phyloP scores from a whole-genome alignment of 306 rosid species.

The Urtica urens region DNA sequence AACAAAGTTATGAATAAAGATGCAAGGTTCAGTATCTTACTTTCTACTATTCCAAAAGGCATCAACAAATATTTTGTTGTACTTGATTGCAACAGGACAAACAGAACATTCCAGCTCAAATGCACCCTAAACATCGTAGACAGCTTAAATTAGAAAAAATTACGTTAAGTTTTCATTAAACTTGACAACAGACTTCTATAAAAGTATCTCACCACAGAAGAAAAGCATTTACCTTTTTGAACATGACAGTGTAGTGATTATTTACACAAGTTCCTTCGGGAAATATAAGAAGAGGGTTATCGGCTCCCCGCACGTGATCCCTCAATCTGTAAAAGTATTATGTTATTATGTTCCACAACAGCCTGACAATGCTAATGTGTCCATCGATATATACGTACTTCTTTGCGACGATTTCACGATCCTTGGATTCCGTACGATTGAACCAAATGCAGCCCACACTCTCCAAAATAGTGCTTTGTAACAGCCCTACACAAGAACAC shows the following conservation, averaged over 20 bases:
- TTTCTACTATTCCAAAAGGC: slow-evolving; percentile 98
- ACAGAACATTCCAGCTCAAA: slow-evolving; percentile 93
- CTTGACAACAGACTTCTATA: not conserved
- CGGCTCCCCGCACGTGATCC: slow-evolving; percentile 77
- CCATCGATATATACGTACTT: slow-evolving; percentile 43
- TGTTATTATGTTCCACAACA: slow-evolving; percentile 13
- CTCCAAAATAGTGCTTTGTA: slow-evolving; percentile 94
- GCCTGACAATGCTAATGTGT: not conserved
- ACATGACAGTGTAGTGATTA: slow-evolving; percentile 93
- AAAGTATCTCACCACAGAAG: too few relatives aligned
- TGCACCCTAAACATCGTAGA: slow-evolving; percentile 60
- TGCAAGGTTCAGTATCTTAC: slow-evolving; percentile 32
- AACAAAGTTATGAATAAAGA: too few relatives aligned
- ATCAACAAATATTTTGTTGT: slow-evolving; percentile 92
- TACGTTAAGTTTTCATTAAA: slow-evolving; percentile 9
- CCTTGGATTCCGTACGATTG: slow-evolving; percentile 85
- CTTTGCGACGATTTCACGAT: slow-evolving; percentile 87
- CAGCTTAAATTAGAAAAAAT: slow-evolving; percentile 11
- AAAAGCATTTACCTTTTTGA: slow-evolving; percentile 62
- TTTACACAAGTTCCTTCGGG: slow-evolving; percentile 99
- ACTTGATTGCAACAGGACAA: slow-evolving; percentile 91
- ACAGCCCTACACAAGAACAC: slow-evolving; percentile 44
- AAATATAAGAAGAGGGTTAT: slow-evolving; percentile 94
- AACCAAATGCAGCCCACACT: slow-evolving; percentile 93
- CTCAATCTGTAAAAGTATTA: slow-evolving; percentile 56